A percentile compares a stretch with the other conserved stretches of the same genome.
These are phyloP conservation scores for Gaeumannomyces tritici DNA, from an alignment of 2,329 filamentous ascomycete genomes.

Conservation along the genomic window DNA sequence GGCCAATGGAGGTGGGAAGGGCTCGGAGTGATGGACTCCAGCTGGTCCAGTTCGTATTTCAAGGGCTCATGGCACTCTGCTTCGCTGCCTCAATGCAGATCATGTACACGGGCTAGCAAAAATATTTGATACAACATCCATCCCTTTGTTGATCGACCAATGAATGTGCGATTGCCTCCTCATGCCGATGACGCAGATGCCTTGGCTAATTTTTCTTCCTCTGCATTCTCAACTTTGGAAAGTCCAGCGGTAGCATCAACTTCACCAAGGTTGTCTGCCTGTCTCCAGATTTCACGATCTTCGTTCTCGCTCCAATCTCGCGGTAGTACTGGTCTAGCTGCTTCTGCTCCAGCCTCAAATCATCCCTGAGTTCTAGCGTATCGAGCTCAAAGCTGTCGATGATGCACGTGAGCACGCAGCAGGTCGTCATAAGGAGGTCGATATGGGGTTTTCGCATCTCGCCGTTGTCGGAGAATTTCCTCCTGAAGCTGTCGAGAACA, in stretches of 20 bases:
- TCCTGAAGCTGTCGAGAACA: slow-evolving; percentile 56
- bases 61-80: background rate
- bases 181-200: background rate
- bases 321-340: slow-evolving; percentile 62
- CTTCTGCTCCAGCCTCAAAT: slow-evolving; percentile 63
- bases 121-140: no score
- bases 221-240: slow-evolving; percentile 50
- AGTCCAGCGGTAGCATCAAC: slow-evolving; percentile 68
- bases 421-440: slow-evolving; percentile 64
- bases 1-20: background rate
- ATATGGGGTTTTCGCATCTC: slow-evolving; percentile 62
- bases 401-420: slow-evolving; percentile 60
- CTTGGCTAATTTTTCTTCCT: background rate
- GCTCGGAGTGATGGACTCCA: background rate
- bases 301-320: slow-evolving; percentile 65
- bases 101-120: background rate
- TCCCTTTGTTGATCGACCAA: background rate
- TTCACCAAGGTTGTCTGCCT: slow-evolving; percentile 50
- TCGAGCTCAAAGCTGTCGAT: slow-evolving; percentile 68
- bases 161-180: background rate
- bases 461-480: slow-evolving; percentile 56
- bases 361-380: slow-evolving; percentile 58
- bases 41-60: background rate
- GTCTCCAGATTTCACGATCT: slow-evolving; percentile 49
- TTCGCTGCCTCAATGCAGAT: background rate